Evolutionary conservation across 345 rosid species (phyloP).

Genomic region (Salix dunnii): DNA sequence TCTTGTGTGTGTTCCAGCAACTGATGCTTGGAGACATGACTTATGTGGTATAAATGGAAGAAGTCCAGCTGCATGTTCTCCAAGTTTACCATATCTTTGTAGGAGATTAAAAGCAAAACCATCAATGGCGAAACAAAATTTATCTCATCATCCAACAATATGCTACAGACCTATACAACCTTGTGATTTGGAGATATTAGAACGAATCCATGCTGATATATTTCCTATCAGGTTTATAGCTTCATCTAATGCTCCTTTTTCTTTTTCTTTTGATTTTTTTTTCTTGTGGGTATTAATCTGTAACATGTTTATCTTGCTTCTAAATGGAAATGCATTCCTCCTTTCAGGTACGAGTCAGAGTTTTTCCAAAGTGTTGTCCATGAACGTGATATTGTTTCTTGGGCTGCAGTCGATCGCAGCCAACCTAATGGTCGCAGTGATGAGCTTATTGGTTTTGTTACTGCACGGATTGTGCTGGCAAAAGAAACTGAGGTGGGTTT

Average conservation of each 20-base stretch:
- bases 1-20: slow-evolving; percentile 20
- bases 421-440: slow-evolving; percentile 62
- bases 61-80: slow-evolving; percentile 21
- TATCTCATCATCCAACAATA: slow-evolving; percentile 50
- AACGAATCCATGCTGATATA: slow-evolving; percentile 63
- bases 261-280: background rate
- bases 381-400: slow-evolving; percentile 71
- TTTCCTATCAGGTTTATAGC: slow-evolving; percentile 74
- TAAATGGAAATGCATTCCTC: slow-evolving; percentile 17
- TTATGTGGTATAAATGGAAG: slow-evolving; percentile 51
- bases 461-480: slow-evolving; percentile 68
- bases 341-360: slow-evolving; percentile 85
- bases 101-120: slow-evolving; percentile 44
- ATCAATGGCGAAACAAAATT: slow-evolving; percentile 48
- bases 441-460: slow-evolving; percentile 89
- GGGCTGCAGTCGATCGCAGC: slow-evolving; percentile 90
- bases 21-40: slow-evolving; percentile 30
- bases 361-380: slow-evolving; percentile 86
- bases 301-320: background rate
- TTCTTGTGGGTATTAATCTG: slow-evolving; percentile 12
- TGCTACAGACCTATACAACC: slow-evolving; percentile 69
- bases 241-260: background rate
- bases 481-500: slow-evolving; percentile 80
- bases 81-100: slow-evolving; percentile 31
- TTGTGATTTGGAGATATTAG: slow-evolving; percentile 68